Evolutionary conservation across 768 basidiomycete genomes (phyloP), one percentile per base, ranked within the genome.

Genomic region (Erythrobasidium yunnanense): DNA sequence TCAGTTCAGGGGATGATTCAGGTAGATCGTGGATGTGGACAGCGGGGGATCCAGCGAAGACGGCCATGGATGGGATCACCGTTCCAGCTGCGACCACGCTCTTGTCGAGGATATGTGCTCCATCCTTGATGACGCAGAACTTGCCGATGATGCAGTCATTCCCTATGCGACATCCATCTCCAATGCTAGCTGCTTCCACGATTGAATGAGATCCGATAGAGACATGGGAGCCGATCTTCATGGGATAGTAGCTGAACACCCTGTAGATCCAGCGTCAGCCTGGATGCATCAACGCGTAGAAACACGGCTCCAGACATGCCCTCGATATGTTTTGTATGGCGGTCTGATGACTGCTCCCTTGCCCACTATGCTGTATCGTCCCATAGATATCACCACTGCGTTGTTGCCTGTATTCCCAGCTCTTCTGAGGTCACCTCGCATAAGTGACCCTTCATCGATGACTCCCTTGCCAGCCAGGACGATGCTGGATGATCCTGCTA

Each of bases 121-220:
- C 92, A 73, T 97, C 93, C 74, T 96, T 95, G 76, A 96, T 91
- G 66, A 93, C 91, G 0, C 87, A 85, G 72, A 97, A 95, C 76
- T 95, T 91, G 23, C 95, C 93, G 70, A 99, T 88, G 68, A 97
- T 84, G 74, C 92, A 93, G 74, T 90, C 89, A 78, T 87, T 88
- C 42, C 93, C 93, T 65, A 99, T 93, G 74, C 90, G 85, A 53
- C 95, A 91, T 70, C 90, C 85, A 72, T 86, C 89, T 2, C 95
- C 93, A 53, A 97, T 91, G 1, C 85, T 87, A 0, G 92, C 91
- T 0, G 95, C 95, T 77, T 99, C 95, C 22, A 99, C 82, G 57
- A 97, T 84, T 46, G 82, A 83, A 70, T 83, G 83, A n/a, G 87
- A 83, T 17, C 92, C 93, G 49, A 99, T 88, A 68, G 93, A 86